A percentile compares a stretch with the other conserved stretches of the same genome.
These are phyloP conservation scores for Plectosphaerella cucumerina DNA, from an alignment of 2,329 filamentous ascomycete species.

Conservation along the genomic window DNA sequence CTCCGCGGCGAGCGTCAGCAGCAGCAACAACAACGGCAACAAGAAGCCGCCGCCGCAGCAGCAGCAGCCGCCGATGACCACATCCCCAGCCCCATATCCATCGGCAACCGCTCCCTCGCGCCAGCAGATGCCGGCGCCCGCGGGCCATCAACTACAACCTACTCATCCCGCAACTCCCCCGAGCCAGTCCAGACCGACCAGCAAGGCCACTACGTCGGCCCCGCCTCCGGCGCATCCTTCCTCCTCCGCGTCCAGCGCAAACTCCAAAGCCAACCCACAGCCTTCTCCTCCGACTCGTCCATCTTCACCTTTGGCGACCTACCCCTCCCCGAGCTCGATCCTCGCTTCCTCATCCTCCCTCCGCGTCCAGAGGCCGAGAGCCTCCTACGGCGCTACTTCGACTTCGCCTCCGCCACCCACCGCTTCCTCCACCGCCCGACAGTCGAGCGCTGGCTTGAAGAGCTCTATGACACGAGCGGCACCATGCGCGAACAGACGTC, in stretches of 20 bases:
- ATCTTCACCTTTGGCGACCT: slow-evolving; percentile 47
- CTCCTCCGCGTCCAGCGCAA: slow-evolving; percentile 23
- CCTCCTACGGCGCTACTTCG: slow-evolving; percentile 48
- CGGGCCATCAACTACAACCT: neutral
- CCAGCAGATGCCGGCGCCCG: neutral
- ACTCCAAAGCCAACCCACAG: slow-evolving; percentile 34
- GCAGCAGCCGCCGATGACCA: neutral
- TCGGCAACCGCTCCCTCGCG: slow-evolving; percentile 1
- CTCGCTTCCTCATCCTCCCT: slow-evolving; percentile 33
- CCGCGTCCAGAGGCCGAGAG: slow-evolving; percentile 26
- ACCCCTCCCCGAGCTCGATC: slow-evolving; percentile 35
- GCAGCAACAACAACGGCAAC: too few relatives aligned
- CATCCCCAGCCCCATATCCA: slow-evolving; percentile 1
- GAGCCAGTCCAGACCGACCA: slow-evolving; percentile 22
- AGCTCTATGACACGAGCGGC: slow-evolving; percentile 30
- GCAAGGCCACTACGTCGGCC: slow-evolving; percentile 25
- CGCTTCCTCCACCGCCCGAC: slow-evolving; percentile 48
- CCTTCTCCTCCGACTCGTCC: slow-evolving; percentile 32
- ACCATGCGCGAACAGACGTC: slow-evolving; percentile 17
- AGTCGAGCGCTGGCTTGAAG: slow-evolving; percentile 39
- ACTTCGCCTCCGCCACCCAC: slow-evolving; percentile 52
- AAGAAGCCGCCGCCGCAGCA: too few relatives aligned
- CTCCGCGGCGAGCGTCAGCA: neutral
- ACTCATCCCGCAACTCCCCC: slow-evolving; percentile 13
- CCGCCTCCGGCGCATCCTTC: slow-evolving; percentile 23